These are phyloP conservation scores for Coemansia sp. DNA, from an alignment of 192 early-diverging fungal species.

Conservation along the genomic window DNA sequence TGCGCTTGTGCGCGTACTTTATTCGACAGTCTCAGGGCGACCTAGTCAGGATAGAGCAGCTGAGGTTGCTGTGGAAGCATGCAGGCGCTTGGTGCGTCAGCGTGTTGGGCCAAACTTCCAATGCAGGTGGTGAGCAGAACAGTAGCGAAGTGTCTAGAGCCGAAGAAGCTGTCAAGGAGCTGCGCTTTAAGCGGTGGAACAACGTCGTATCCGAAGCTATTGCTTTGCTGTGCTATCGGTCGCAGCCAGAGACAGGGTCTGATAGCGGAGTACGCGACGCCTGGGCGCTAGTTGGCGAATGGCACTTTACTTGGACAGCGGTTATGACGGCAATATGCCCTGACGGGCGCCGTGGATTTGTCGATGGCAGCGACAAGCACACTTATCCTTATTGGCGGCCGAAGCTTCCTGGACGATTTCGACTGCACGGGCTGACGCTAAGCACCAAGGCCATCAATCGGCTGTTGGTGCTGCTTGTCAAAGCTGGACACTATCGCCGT, in stretches of 20 bases:
- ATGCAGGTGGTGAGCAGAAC: neutral
- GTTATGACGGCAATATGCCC: conserved; percentile 33
- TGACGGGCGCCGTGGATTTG: conserved; percentile 21
- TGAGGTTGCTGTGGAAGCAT: conserved; percentile 20
- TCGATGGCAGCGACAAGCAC: conserved; percentile 10
- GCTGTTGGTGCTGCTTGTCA: conserved; percentile 14
- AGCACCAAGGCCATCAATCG: conserved; percentile 15
- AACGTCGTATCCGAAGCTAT: conserved; percentile 37
- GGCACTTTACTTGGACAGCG: conserved; percentile 33
- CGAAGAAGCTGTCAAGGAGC: conserved; percentile 12
- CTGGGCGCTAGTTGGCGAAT: conserved; percentile 23
- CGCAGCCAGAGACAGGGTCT: neutral
- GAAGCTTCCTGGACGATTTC: conserved; percentile 20
- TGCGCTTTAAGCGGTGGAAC: conserved; percentile 50
- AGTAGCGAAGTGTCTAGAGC: neutral
- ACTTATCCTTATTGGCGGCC: conserved; percentile 38
- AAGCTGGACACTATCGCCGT: neutral
- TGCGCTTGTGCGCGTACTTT: conserved; percentile 39
- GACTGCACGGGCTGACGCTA: conserved; percentile 46
- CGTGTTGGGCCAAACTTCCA: neutral
- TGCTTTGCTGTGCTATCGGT: neutral
- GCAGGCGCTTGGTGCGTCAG: conserved; percentile 17
- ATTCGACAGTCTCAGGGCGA: conserved; percentile 6
- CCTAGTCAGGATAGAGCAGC: neutral
- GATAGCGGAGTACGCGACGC: neutral